Evolutionary conservation across 2,329 filamentous ascomycete genomes (phyloP), one percentile per base, ranked within the genome.

Genomic region (Colletotrichum graminicola): DNA sequence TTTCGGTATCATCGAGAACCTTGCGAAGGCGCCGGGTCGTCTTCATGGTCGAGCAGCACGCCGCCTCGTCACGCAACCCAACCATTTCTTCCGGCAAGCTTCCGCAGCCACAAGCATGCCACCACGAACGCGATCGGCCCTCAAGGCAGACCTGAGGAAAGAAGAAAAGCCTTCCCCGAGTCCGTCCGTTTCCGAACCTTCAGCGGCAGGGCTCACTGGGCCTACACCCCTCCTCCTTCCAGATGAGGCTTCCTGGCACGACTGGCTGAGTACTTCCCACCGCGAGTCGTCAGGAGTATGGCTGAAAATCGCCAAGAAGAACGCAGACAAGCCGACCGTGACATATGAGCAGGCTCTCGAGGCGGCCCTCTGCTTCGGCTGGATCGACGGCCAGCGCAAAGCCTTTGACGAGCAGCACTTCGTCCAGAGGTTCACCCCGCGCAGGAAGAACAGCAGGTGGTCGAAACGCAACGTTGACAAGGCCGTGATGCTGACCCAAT

Each of bases 301-400:
- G 80, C 78, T 88, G 21, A 82, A 84, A 62, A 79, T 88, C 32
- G 81, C 82, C 57, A 88, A 88, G 68, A 88, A 87, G 68, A 67
- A 77, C 26, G 82, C 82, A 1, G 76, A 78, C 4, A 77, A 82
- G n/a, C 73, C 80, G 1, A 85, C 85, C 0, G 78, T 89, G 18
- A 83, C 82, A 21, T 84, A 85, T 76, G 82, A 75, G 71, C 79
- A 89, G 76, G 88, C 88, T 1, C 82, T 91, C 23, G 86, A 90
- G 75, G 78, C 82, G 43, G 88, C 88, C 1, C 81, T 91, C 8
- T 90, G 88, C 76, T 87, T 86, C 75, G 89, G 89, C 52, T 91
- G 89, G 89, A 91, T 91, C 67, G 88, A 91, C 76, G 87, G 89
- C 0, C 87, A 88, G 75, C 82, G 82, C 2, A 80, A 80, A 23